phyloP scores from a whole-genome alignment of 2,329 filamentous ascomycete species.

The Ophiostoma australiae region DNA sequence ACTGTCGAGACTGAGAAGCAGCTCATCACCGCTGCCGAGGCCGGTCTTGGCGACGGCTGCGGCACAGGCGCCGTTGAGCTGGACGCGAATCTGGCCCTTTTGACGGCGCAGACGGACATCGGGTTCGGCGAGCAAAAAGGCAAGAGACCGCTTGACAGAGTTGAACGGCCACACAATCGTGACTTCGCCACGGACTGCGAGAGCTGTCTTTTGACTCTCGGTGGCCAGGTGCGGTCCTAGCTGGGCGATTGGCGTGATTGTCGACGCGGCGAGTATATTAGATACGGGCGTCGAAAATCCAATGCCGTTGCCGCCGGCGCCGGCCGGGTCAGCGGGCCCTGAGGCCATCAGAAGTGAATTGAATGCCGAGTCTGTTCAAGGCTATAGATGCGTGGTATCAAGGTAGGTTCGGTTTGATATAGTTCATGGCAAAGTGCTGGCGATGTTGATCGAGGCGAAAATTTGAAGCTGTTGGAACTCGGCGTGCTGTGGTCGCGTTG shows the following conservation, averaged over 20 bases:
- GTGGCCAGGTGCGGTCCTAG: conserved; percentile 45
- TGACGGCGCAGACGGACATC: conserved; percentile 74
- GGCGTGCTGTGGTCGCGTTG: not conserved
- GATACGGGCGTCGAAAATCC: not conserved
- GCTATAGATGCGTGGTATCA: not conserved
- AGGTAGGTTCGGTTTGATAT: not conserved
- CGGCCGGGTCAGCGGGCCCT: not conserved
- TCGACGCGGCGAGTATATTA: conserved; percentile 26
- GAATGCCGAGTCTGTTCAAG: not conserved
- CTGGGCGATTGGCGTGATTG: conserved; percentile 46
- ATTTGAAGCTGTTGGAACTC: not conserved
- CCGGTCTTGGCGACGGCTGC: conserved; percentile 61
- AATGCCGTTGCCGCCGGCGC: not conserved
- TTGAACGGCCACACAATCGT: conserved; percentile 92
- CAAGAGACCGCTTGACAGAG: conserved; percentile 65
- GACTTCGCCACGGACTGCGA: conserved; percentile 63
- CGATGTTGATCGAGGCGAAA: not conserved
- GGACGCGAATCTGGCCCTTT: conserved; percentile 74
- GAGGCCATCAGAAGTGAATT: not conserved
- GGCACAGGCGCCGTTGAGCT: conserved; percentile 67
- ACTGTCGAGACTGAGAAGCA: conserved; percentile 65
- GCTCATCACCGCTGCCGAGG: conserved; percentile 72
- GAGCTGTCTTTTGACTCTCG: conserved; percentile 34
- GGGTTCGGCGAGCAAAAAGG: conserved; percentile 76
- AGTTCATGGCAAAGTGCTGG: not conserved